Conservation (phyloP, 2,329 filamentous ascomycete genomes). For the Aspergillus neoniger region DNA sequence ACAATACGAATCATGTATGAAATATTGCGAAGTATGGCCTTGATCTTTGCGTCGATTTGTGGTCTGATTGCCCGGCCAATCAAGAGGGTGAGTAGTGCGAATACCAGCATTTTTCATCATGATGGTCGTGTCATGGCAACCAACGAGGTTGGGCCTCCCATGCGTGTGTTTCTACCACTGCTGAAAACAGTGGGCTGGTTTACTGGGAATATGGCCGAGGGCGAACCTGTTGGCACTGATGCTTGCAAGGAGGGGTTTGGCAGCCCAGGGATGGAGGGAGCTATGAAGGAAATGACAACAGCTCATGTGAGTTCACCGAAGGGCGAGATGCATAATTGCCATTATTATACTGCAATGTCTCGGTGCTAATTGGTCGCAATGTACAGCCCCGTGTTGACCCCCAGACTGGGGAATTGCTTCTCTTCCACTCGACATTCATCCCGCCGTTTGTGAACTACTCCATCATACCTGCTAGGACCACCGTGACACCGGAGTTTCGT, state of each 20-base stretch:
- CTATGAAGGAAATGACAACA: constrained; percentile 17
- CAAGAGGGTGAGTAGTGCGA: constrained; percentile 70
- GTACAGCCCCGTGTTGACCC: constrained; percentile 65
- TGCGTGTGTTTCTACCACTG: constrained; percentile 63
- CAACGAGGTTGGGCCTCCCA: constrained; percentile 71
- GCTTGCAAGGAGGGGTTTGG: constrained; percentile 1
- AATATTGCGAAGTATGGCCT: not conserved
- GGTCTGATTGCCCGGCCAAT: constrained; percentile 57
- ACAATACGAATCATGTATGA: not conserved
- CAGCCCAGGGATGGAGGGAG: constrained; percentile 37
- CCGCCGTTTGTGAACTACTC: constrained; percentile 70
- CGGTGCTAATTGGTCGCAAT: not conserved
- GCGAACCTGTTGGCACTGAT: constrained; percentile 14
- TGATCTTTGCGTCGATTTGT: constrained; percentile 62
- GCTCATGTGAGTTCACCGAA: constrained; percentile 14
- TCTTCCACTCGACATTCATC: constrained; percentile 67
- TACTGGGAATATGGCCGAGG: constrained; percentile 59
- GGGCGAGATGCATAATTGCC: not conserved
- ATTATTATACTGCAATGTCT: not conserved
- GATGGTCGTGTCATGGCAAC: constrained; percentile 69
- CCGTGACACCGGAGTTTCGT: not conserved
- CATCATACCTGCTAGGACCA: constrained; percentile 47
- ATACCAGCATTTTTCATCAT: constrained; percentile 67
- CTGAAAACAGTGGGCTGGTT: constrained; percentile 72
- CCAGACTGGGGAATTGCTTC: constrained; percentile 63